Conservation (phyloP, 768 basidiomycete genomes). For the Pleurotus djamor region DNA sequence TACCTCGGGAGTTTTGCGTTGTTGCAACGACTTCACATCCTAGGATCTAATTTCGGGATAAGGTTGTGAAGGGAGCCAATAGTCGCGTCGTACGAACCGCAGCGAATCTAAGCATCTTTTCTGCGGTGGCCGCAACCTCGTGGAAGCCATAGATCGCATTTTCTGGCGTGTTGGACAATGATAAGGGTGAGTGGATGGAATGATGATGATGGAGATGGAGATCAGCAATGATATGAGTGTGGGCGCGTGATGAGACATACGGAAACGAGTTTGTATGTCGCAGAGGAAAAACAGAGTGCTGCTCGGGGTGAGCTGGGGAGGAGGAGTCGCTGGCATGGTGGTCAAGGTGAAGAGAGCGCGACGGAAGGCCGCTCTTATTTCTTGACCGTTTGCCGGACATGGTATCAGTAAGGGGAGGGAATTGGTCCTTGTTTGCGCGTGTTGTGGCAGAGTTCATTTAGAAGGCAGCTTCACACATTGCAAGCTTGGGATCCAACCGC, state of each 20-base stretch:
- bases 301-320: slow-evolving; percentile 26
- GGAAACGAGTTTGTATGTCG: slow-evolving; percentile 78
- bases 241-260: slow-evolving; percentile 27
- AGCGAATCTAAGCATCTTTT: slow-evolving; percentile 77
- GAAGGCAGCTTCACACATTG: background rate
- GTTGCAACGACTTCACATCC: slow-evolving; percentile 76
- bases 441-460: slow-evolving; percentile 6
- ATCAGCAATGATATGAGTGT: background rate
- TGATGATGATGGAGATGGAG: background rate
- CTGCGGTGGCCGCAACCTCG: slow-evolving; percentile 62
- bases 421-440: background rate
- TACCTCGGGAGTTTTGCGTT: slow-evolving; percentile 82
- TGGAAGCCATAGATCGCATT: slow-evolving; percentile 69
- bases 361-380: background rate
- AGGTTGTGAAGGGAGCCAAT: too few relatives aligned
- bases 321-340: slow-evolving; percentile 15
- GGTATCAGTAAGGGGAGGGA: background rate
- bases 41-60: slow-evolving; percentile 40
- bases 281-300: slow-evolving; percentile 73
- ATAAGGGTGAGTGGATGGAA: background rate
- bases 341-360: slow-evolving; percentile 11
- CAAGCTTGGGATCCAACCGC: slow-evolving; percentile 7
- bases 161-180: slow-evolving; percentile 12
- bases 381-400: background rate
- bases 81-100: slow-evolving; percentile 38